A percentile compares a stretch with the other conserved stretches of the same genome.
Conservation (phyloP, 202 grass and related monocot genomes). For the Carex arenaria region DNA sequence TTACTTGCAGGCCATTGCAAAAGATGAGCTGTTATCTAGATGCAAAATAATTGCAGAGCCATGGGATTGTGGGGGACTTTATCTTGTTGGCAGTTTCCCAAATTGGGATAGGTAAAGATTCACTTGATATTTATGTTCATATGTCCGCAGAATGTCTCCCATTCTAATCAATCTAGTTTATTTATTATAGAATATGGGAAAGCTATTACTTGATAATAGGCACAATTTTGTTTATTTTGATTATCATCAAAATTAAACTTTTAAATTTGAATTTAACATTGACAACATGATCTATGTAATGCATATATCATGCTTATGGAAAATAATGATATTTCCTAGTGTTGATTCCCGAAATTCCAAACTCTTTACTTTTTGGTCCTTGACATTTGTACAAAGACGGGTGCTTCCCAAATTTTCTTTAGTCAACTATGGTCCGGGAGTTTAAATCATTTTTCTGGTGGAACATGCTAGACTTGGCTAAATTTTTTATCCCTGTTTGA, state of each 20-base stretch:
- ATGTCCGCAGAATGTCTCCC: neutral
- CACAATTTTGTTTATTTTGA: neutral
- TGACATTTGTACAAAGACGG: neutral
- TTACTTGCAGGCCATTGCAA: conserved; percentile 72
- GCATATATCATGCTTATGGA: neutral
- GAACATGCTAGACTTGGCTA: neutral
- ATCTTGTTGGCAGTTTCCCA: conserved; percentile 89
- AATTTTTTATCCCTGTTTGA: neutral
- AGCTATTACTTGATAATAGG: neutral
- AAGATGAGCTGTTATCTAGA: conserved; percentile 80
- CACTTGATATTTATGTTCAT: neutral
- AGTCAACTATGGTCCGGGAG: neutral
- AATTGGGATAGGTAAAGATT: conserved; percentile 95
- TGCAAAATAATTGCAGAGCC: conserved; percentile 99
- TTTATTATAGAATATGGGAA: neutral
- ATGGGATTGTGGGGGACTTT: conserved; percentile 96
- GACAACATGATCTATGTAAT: neutral
- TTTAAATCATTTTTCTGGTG: neutral
- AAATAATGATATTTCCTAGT: neutral
- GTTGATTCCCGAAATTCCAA: neutral
- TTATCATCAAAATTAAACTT: neutral
- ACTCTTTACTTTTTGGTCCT: neutral
- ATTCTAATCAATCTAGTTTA: neutral
- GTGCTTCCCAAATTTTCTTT: neutral
- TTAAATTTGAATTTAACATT: neutral